phyloP scores from a whole-genome alignment of 176 grass and related monocot species.

The Oryza meridionalis region DNA sequence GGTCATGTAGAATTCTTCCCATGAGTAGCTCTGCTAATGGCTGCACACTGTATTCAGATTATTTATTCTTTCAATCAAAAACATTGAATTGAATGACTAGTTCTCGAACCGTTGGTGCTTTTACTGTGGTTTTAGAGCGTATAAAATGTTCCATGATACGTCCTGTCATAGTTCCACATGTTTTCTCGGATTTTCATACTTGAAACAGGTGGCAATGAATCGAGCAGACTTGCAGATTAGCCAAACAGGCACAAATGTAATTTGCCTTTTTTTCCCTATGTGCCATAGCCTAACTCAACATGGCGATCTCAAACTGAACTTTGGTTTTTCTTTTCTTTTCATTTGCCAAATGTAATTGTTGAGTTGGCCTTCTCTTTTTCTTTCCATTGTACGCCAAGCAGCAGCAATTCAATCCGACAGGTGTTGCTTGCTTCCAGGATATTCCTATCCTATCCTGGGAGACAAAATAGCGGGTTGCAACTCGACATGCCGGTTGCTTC shows the following conservation, averaged over 20 bases:
- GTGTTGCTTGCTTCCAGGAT: conserved; percentile 38
- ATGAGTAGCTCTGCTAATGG: conserved; percentile 45
- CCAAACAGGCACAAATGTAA: background rate
- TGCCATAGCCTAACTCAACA: background rate
- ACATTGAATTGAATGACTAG: conserved; percentile 4
- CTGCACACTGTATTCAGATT: conserved; percentile 41
- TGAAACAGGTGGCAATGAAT: conserved; percentile 13
- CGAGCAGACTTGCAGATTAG: background rate
- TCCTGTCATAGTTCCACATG: conserved; percentile 5
- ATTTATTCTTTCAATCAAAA: conserved; percentile 47
- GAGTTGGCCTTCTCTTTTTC: conserved; percentile 22
- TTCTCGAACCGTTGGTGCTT: background rate
- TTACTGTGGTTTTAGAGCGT: background rate
- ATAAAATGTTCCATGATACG: background rate
- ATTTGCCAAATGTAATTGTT: background rate
- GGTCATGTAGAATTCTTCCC: conserved; percentile 95
- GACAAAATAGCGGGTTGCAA: conserved; percentile 25
- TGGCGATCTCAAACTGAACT: background rate
- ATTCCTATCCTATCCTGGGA: background rate
- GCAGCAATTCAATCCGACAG: background rate
- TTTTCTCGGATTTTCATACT: background rate
- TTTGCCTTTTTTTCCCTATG: background rate
- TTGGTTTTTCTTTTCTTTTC: background rate
- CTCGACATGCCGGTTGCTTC: conserved; percentile 42
- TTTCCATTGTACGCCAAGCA: conserved; percentile 36